Conservation (phyloP, 768 basidiomycete species). For the Suillus spraguei region DNA sequence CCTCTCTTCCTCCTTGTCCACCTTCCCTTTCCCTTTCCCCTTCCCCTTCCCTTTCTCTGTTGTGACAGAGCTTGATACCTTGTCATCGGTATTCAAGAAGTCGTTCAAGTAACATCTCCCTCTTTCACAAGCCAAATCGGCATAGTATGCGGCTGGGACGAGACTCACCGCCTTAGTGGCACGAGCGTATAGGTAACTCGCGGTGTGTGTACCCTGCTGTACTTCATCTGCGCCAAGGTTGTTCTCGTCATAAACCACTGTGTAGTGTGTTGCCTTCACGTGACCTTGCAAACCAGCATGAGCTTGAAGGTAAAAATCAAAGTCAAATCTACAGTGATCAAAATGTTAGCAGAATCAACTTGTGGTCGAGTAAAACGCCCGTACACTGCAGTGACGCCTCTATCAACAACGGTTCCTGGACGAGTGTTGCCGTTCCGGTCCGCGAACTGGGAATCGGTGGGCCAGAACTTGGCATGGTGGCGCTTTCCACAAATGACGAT, state of each 20-base stretch:
- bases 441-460: conserved; percentile 49
- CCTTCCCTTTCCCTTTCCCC: conserved; percentile 33
- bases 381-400: conserved; percentile 72
- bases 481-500: conserved; percentile 85
- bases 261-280: conserved; percentile 77
- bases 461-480: conserved; percentile 58
- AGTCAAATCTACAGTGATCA: conserved; percentile 50
- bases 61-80: conserved; percentile 40
- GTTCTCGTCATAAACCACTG: conserved; percentile 80
- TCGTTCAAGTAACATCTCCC: conserved; percentile 77
- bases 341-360: not conserved
- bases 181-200: conserved; percentile 76
- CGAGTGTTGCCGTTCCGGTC: conserved; percentile 75
- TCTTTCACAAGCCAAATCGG: conserved; percentile 81
- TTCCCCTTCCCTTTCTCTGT: conserved; percentile 40
- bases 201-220: conserved; percentile 70
- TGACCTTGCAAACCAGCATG: conserved; percentile 75
- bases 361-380: conserved; percentile 27
- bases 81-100: conserved; percentile 59
- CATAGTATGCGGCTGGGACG: conserved; percentile 79
- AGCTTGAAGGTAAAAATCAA: conserved; percentile 72
- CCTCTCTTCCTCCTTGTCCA: conserved; percentile 36
- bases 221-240: conserved; percentile 66
- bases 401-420: conserved; percentile 81
- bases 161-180: conserved; percentile 86